Evolutionary conservation across 1,139 yeast genomes (phyloP).

Genomic region (Blastobotrys ciferrii): DNA sequence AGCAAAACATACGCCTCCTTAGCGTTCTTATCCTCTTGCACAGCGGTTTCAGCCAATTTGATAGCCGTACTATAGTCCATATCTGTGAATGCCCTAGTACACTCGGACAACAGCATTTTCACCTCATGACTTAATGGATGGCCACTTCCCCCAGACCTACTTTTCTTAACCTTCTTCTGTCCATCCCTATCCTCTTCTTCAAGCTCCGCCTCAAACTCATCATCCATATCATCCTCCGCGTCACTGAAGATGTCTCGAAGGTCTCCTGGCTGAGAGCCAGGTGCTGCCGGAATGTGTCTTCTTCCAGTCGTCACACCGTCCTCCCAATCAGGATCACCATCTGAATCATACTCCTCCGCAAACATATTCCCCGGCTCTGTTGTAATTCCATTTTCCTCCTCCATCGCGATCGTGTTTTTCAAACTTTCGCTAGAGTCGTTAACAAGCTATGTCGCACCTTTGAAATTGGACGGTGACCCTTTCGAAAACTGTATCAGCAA

Average conservation of each 20-base stretch:
- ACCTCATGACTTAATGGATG: constrained; percentile 23
- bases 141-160: constrained; percentile 12
- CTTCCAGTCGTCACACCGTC: background rate
- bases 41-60: constrained; percentile 65
- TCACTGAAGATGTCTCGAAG: constrained; percentile 15
- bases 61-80: constrained; percentile 63
- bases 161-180: constrained; percentile 9
- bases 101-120: constrained; percentile 19
- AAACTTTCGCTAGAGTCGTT: too few species aligned
- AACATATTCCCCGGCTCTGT: constrained; percentile 6
- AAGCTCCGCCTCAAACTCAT: constrained; percentile 13
- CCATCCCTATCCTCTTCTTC: constrained; percentile 13
- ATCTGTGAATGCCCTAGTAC: constrained; percentile 19
- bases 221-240: constrained; percentile 10
- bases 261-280: constrained; percentile 8
- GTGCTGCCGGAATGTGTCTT: background rate
- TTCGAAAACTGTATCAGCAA: too few species aligned
- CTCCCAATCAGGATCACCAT: constrained; percentile 12
- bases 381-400: constrained; percentile 6
- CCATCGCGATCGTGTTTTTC: background rate
- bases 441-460: too few species aligned
- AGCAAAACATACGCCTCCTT: constrained; percentile 81
- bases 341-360: constrained; percentile 8
- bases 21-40: constrained; percentile 71
- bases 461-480: too few species aligned